Percentiles rank a stretch among this genome's conserved stretches.
These are phyloP conservation scores for Zymoseptoria ardabiliae DNA, from an alignment of 2,329 filamentous ascomycete genomes.

Conservation along the genomic window DNA sequence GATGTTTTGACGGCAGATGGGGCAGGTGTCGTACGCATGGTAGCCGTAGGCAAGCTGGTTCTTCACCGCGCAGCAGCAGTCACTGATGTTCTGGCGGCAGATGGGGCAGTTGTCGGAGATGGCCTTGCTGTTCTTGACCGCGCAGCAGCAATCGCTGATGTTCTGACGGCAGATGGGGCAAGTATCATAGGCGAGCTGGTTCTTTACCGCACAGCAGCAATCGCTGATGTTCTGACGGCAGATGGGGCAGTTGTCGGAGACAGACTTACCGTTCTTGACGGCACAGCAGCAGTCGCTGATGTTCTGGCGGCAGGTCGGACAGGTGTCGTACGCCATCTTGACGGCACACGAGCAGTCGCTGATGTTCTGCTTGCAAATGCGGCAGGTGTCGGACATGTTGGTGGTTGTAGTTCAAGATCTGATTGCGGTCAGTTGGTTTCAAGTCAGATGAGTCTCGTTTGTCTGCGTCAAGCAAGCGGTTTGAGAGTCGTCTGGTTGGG, in stretches of 20 bases:
- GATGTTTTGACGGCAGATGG: slow-evolving; percentile 3
- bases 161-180: background rate
- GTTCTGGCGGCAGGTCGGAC: slow-evolving; percentile 1
- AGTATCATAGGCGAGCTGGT: background rate
- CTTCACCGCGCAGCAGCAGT: background rate
- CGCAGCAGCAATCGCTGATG: background rate
- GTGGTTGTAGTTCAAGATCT: background rate
- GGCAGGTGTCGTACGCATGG: background rate
- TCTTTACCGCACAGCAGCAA: background rate
- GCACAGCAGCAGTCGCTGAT: slow-evolving; percentile 2
- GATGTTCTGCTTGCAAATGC: background rate
- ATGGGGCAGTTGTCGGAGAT: background rate
- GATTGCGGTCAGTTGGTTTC: background rate
- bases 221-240: slow-evolving; percentile 4
- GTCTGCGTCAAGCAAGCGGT: background rate
- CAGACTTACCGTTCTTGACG: background rate
- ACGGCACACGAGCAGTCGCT: slow-evolving; percentile 1
- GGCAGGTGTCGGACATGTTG: background rate
- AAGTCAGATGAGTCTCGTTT: background rate
- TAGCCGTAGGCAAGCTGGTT: background rate
- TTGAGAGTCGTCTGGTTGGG: background rate
- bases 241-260: background rate
- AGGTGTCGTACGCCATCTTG: background rate
- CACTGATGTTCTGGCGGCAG: slow-evolving; percentile 3
- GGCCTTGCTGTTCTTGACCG: background rate